Evolutionary conservation across 106 monocot genomes (phyloP).

Genomic region (Dioscorea alata): DNA sequence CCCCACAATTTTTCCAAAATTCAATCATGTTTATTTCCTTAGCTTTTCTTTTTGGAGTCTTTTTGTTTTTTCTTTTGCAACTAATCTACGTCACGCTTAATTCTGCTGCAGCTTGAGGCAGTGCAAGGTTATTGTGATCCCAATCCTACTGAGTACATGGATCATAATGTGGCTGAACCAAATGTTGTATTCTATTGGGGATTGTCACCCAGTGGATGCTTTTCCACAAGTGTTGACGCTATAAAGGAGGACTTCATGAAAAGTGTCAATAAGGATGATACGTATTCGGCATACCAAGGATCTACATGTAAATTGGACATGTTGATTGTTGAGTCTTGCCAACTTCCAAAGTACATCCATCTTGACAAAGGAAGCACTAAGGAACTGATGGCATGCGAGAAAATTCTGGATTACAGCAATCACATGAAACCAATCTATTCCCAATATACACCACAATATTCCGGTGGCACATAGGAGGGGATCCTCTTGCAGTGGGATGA

Average conservation of each 20-base stretch:
- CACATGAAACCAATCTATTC: constrained; percentile 10
- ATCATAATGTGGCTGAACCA: constrained; percentile 26
- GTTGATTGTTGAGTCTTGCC: constrained; percentile 23
- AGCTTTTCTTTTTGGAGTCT: too few relatives aligned
- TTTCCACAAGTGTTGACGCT: background rate
- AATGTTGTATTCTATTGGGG: constrained; percentile 51
- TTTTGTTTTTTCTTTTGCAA: too few relatives aligned
- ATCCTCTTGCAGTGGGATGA: constrained; percentile 3
- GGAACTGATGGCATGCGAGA: constrained; percentile 8
- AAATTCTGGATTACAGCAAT: constrained; percentile 6
- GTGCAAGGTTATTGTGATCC: constrained; percentile 37
- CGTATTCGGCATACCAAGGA: background rate
- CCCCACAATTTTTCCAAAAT: too few relatives aligned
- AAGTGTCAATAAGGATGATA: constrained; percentile 24
- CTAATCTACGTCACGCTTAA: background rate
- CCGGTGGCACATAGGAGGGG: too few relatives aligned
- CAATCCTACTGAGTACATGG: constrained; percentile 39
- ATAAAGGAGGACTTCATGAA: constrained; percentile 39
- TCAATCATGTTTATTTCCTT: too few relatives aligned
- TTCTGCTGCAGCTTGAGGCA: constrained; percentile 32
- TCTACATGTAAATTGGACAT: constrained; percentile 21
- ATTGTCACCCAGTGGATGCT: constrained; percentile 10
- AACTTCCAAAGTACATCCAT: constrained; percentile 27
- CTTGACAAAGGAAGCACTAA: background rate
- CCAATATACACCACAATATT: constrained; percentile 14